Base-by-base conservation (phyloP, 441 rosid species). In the Hura crepitans region DNA sequence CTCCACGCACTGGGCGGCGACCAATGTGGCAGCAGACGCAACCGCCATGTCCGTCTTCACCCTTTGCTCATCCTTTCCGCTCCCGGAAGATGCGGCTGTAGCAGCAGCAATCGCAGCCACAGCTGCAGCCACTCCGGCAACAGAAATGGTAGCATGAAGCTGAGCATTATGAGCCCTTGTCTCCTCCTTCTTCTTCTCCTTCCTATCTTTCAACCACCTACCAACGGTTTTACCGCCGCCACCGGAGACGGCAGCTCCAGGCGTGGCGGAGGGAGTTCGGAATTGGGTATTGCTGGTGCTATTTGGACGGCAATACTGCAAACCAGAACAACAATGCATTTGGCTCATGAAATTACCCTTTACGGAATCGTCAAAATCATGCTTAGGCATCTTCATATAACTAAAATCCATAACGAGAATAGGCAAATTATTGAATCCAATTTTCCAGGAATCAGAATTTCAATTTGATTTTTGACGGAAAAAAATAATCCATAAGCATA, bases 1-100 rank as follows among this genome's bases (percentile, higher is more conserved):
- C 75, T 94, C 99, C 9, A 90, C 93, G 2, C 99, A 94, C 69
- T 94, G 97, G 0, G 97, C 94, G 1, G 99, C 99, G 2, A 94
- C 97, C 55, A 94, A 73, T 0, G 96, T 87, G 0, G 99, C 97
- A 0, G 99, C 99, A 0, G 97, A 86, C 6, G 99, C 99, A 23
- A 94, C 91, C 0, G 99, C 99, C 92, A 85, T 80, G 58, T 90
- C 89, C 0, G 92, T 92, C 77, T 85, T 92, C 0, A 89, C 92
- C 88, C 78, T 85, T 74, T 87, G 92, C 77, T 92, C 97, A 45
- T 94, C 96, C 53, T 89, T 92, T 0, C 92, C 89, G 0, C 81
- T 50, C 17, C 85, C 83, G 0, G 97, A 90, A 0, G 94, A 77
- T 0, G 94, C 87, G 0, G 97, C 97, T 0, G 93, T 90, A 6